A percentile compares a stretch with the other conserved stretches of the same genome.
Conservation (phyloP, 2,329 filamentous ascomycete species). For the Sporothrix protearum region DNA sequence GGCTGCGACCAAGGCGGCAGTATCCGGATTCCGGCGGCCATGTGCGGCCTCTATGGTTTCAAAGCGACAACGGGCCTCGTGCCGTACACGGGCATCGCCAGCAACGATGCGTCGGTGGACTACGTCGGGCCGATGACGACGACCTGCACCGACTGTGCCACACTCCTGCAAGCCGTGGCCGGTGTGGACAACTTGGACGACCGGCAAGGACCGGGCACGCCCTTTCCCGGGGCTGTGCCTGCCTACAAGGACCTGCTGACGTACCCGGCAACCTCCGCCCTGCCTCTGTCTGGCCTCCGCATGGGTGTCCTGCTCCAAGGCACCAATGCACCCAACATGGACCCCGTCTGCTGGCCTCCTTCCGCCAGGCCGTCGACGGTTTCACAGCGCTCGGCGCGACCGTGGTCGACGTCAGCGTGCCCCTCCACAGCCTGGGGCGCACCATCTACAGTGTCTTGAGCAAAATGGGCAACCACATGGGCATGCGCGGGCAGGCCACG, state of each 20-base stretch:
- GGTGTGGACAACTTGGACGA: background rate
- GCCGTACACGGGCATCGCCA: constrained; percentile 1
- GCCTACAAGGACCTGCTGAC: background rate
- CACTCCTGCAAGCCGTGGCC: background rate
- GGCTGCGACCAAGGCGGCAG: background rate
- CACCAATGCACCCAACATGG: background rate
- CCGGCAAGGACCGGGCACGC: background rate
- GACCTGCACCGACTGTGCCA: background rate
- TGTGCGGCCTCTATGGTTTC: background rate
- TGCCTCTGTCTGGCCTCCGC: background rate
- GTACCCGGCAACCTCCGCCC: background rate
- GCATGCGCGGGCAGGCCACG: constrained; percentile 6
- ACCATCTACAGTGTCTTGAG: constrained; percentile 5
- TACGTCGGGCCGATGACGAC: background rate
- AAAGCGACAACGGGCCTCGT: constrained; percentile 33
- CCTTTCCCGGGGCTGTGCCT: background rate
- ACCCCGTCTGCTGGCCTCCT: background rate
- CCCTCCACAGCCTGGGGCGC: background rate
- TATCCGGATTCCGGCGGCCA: background rate
- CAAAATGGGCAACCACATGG: constrained; percentile 18
- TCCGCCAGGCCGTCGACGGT: background rate
- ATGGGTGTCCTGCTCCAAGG: background rate
- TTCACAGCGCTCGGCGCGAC: background rate
- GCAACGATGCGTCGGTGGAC: constrained; percentile 3
- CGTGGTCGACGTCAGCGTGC: background rate